Conservation (phyloP, 2,329 filamentous ascomycete species). For the Fusarium chuoi region DNA sequence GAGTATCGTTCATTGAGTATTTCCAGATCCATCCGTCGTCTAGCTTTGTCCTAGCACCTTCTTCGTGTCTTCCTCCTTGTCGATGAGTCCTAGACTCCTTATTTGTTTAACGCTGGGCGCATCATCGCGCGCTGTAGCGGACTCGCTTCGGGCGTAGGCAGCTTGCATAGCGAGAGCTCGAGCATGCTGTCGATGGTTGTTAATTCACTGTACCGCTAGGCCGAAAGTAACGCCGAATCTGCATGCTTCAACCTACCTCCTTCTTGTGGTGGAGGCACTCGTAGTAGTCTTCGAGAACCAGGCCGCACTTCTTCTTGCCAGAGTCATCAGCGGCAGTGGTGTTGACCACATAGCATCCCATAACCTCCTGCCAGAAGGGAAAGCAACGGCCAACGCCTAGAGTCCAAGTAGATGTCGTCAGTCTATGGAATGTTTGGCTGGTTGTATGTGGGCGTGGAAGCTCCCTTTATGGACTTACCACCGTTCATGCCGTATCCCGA, state of each 20-base stretch:
- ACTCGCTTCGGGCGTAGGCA: slow-evolving; percentile 84
- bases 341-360: slow-evolving; percentile 98
- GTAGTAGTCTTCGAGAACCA: slow-evolving; percentile 94
- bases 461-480: slow-evolving; percentile 63
- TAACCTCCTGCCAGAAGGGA: slow-evolving; percentile 99
- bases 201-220: slow-evolving; percentile 6
- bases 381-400: slow-evolving; percentile 83
- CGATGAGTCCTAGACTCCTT: slow-evolving; percentile 83
- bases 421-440: slow-evolving; percentile 11
- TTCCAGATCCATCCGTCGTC: slow-evolving; percentile 6
- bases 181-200: slow-evolving; percentile 68
- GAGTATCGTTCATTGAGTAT: slow-evolving; percentile 14
- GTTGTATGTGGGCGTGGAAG: background rate
- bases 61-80: slow-evolving; percentile 83
- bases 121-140: slow-evolving; percentile 79
- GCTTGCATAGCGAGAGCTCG: slow-evolving; percentile 82
- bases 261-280: slow-evolving; percentile 99
- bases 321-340: slow-evolving; percentile 79
- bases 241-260: slow-evolving; percentile 74
- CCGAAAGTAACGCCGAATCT: background rate
- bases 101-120: slow-evolving; percentile 87
- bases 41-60: slow-evolving; percentile 59
- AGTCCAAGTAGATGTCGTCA: slow-evolving; percentile 37
- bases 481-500: slow-evolving; percentile 85
- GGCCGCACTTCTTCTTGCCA: slow-evolving; percentile 88